Evolutionary conservation across 2,329 filamentous ascomycete species (phyloP).

Genomic region (Grosmannia penicillata): DNA sequence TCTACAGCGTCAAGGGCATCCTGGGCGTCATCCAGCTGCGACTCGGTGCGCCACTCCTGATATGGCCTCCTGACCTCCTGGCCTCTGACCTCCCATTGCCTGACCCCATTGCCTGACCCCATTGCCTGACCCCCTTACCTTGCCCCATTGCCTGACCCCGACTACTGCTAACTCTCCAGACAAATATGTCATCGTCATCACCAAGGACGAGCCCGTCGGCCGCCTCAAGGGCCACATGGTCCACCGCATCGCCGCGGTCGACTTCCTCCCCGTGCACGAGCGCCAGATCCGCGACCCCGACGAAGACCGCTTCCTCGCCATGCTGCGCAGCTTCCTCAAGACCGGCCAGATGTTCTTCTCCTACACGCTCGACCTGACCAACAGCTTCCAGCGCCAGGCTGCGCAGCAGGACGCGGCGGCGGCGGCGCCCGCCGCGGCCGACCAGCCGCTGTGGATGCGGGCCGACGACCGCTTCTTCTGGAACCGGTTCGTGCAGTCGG

Average conservation of each 20-base stretch:
- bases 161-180: constrained; percentile 33
- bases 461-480: constrained; percentile 98
- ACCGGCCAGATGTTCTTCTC: constrained; percentile 93
- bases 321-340: constrained; percentile 71
- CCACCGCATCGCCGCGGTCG: constrained; percentile 81
- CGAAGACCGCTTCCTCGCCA: constrained; percentile 76
- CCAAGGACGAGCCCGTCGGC: constrained; percentile 81
- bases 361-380: constrained; percentile 92
- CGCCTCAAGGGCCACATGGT: constrained; percentile 91
- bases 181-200: constrained; percentile 95
- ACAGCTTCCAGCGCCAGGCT: constrained; percentile 88
- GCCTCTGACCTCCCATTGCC: neutral
- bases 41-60: constrained; percentile 47
- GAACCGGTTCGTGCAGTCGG: constrained; percentile 85
- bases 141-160: neutral
- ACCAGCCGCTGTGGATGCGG: constrained; percentile 69
- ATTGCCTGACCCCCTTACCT: neutral
- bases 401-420: constrained; percentile 46
- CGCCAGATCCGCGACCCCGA: constrained; percentile 81
- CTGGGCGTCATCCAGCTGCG: constrained; percentile 86
- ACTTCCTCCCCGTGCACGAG: constrained; percentile 88
- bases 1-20: constrained; percentile 90
- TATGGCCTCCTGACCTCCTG: neutral
- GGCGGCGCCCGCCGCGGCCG: neutral
- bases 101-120: neutral